Base-by-base conservation (phyloP, 1,284 basidiomycete species). In the Naganishia albida region DNA sequence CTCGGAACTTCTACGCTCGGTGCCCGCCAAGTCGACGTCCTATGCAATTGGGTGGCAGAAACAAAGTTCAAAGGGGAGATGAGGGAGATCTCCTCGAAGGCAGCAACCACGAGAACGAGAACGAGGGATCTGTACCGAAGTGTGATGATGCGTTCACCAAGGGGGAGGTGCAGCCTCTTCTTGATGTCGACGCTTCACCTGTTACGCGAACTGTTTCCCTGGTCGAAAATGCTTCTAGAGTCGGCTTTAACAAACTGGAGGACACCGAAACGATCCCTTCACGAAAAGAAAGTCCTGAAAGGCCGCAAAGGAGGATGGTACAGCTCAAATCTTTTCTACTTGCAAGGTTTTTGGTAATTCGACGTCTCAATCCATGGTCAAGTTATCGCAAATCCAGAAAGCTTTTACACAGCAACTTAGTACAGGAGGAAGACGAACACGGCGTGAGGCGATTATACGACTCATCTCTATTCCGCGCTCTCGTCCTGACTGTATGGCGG, bases 1-100 rank as follows among this genome's bases (percentile, higher is more conserved):
- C 59, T 40, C 38, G 23, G 6, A 57, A 65, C 55, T 65, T 65
- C 30, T 65, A 51, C 25, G 49, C 56, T 18, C 34, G 64, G 38
- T 65, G 64, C 34, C 54, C 64, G 10, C 55, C 64, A 23, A 48
- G 48, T 26, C 28, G 12, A 4, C 13, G 64, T 26, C 64, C 64
- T 8, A 12, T 30, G 13, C 30, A 30, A n/a, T 16, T 44, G 25
- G 38, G 4, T 15, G 38, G 20, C 28, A 26, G 16, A 10, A 46
- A 20, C 3, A 7, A 13, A 18, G 42, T n/a, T 7, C 8, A 26
- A 34, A 13, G 13, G 13, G 1, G 30, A 18, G 1, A 7, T 3
- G 18, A 12, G 25, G 15, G 16, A 23, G 50, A 34, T 23, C 16
- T 16, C 50, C 7, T 4, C 48, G 20, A 49, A 15, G 20, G 23